Percentiles rank a stretch among this genome's conserved stretches.
These are phyloP conservation scores for Gaillardinia entomophila DNA, from an alignment of 805 yeast species.

Conservation along the genomic window DNA sequence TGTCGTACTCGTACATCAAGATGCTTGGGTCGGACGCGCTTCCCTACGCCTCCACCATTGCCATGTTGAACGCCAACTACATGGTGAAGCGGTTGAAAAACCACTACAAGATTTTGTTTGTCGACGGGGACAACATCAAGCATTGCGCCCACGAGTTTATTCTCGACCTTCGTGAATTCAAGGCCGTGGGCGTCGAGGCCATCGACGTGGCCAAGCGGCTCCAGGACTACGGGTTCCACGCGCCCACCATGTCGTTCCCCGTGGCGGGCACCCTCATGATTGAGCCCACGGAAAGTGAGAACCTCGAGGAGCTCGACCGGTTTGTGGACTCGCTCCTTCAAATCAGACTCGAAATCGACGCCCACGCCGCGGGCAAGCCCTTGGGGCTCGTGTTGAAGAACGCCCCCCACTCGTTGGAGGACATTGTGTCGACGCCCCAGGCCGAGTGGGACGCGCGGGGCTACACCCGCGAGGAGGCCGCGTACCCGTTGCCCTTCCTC, in stretches of 20 bases:
- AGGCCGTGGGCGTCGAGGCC: slow-evolving; percentile 79
- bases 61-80: slow-evolving; percentile 93
- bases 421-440: slow-evolving; percentile 54
- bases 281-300: slow-evolving; percentile 96
- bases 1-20: slow-evolving; percentile 91
- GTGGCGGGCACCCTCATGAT: slow-evolving; percentile 96
- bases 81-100: slow-evolving; percentile 76
- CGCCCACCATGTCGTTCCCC: slow-evolving; percentile 98
- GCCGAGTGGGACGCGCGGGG: slow-evolving; percentile 81
- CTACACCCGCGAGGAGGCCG: slow-evolving; percentile 89
- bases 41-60: slow-evolving; percentile 82
- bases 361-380: slow-evolving; percentile 58
- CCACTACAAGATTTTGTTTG: slow-evolving; percentile 71
- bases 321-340: slow-evolving; percentile 83
- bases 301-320: slow-evolving; percentile 80
- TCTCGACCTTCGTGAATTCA: slow-evolving; percentile 82
- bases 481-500: slow-evolving; percentile 78
- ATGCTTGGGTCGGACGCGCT: slow-evolving; percentile 84
- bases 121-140: slow-evolving; percentile 51
- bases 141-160: slow-evolving; percentile 97
- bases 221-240: slow-evolving; percentile 98
- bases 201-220: slow-evolving; percentile 94
- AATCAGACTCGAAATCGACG: slow-evolving; percentile 77
- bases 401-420: slow-evolving; percentile 88
- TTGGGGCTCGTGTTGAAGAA: slow-evolving; percentile 72